Percentiles rank a stretch among this genome's conserved stretches.
phyloP scores from a whole-genome alignment of 2,329 filamentous ascomycete genomes.

The Sclerotinia minor region DNA sequence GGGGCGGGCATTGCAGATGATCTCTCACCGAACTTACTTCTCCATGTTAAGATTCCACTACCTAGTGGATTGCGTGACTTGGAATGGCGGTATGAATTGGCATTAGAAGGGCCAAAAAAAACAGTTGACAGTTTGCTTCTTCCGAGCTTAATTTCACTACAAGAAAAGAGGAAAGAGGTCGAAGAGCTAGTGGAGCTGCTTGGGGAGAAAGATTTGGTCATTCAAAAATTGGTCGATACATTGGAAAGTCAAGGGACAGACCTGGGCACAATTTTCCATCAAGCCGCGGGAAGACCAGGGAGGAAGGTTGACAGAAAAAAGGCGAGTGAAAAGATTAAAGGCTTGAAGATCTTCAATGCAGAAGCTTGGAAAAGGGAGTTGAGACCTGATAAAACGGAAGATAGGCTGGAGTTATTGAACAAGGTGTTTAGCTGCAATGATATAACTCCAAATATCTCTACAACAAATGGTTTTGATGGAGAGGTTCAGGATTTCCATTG shows the following conservation, averaged over 20 bases:
- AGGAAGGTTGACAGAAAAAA: conserved; percentile 45
- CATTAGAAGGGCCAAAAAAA: conserved; percentile 40
- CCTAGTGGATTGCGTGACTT: conserved; percentile 63
- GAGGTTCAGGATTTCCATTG: conserved; percentile 26
- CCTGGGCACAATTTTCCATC: conserved; percentile 53
- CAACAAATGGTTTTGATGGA: conserved; percentile 14
- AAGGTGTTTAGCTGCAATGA: conserved; percentile 31
- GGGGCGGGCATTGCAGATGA: conserved; percentile 27
- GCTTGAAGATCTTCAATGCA: conserved; percentile 49
- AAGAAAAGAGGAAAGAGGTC: conserved; percentile 45
- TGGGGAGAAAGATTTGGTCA: conserved; percentile 55
- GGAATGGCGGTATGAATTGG: conserved; percentile 64
- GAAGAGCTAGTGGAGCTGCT: conserved; percentile 50
- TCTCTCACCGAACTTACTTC: conserved; percentile 42
- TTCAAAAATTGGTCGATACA: conserved; percentile 54
- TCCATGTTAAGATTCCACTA: conserved; percentile 57
- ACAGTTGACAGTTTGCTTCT: conserved; percentile 50
- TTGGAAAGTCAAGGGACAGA: conserved; percentile 53
- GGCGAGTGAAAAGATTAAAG: conserved; percentile 45
- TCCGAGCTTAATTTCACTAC: conserved; percentile 48
- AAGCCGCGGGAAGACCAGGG: conserved; percentile 41
- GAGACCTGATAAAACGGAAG: conserved; percentile 21
- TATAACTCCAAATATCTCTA: not conserved
- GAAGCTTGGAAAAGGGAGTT: conserved; percentile 32
- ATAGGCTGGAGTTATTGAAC: conserved; percentile 30